Evolutionary conservation across 2,329 filamentous ascomycete species (phyloP).

Genomic region (Diplocarpon rosae): DNA sequence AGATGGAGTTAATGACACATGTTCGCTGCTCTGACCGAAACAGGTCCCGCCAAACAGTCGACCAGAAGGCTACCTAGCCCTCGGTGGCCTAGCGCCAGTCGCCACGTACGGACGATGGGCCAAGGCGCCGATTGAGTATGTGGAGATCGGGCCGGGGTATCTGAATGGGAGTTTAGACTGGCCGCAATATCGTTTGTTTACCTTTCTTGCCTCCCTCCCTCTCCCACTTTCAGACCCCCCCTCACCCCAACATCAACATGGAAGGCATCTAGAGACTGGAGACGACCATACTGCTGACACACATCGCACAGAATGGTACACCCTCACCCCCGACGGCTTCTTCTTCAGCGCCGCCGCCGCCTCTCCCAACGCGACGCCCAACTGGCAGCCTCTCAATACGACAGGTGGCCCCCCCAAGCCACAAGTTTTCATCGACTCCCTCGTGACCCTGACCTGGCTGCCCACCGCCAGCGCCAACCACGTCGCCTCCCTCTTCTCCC

Average conservation of each 20-base stretch:
- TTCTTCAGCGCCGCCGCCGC: conserved; percentile 2
- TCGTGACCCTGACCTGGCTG: conserved; percentile 10
- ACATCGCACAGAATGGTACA: conserved; percentile 8
- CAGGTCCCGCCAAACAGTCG: not conserved
- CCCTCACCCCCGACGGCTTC: conserved; percentile 9
- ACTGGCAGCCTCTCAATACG: conserved; percentile 3
- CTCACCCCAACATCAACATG: not conserved
- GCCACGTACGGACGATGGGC: conserved; percentile 8
- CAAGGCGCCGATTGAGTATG: conserved; percentile 11
- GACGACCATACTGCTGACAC: not conserved
- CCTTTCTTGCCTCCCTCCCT: not conserved
- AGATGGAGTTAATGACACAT: too few species aligned
- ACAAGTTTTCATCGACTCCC: conserved; percentile 7
- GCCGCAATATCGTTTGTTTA: conserved; percentile 3
- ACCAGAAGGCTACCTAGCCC: conserved; percentile 34
- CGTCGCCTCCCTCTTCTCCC: conserved; percentile 6
- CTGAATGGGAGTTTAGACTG: conserved; percentile 1
- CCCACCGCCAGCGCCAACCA: conserved; percentile 4
- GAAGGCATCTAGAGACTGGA: not conserved
- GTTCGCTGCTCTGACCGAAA: too few species aligned
- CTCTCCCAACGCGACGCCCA: not conserved
- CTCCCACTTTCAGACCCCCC: not conserved
- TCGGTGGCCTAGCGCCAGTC: conserved; percentile 39
- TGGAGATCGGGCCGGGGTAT: conserved; percentile 2
- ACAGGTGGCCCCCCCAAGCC: not conserved